A percentile compares a stretch with the other conserved stretches of the same genome.
Conservation (phyloP, 2,329 filamentous ascomycete species). For the Ceratocystis eucalypticola region DNA sequence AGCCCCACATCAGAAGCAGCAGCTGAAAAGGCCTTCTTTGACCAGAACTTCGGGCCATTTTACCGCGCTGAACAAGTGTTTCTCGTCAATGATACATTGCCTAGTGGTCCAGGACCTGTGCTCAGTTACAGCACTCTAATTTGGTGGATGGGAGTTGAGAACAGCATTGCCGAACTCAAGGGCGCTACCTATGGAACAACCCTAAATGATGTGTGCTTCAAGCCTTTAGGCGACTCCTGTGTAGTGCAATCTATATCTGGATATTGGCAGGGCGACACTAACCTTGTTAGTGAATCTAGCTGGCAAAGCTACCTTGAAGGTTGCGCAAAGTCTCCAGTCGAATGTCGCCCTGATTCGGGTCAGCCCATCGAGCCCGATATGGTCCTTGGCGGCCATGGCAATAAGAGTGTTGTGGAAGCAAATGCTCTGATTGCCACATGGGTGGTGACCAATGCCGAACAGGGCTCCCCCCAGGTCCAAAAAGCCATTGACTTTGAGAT, state of each 20-base stretch:
- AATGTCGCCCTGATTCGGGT: conserved; percentile 76
- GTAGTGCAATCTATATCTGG: conserved; percentile 86
- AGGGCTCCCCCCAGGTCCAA: conserved; percentile 55
- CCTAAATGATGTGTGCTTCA: conserved; percentile 81
- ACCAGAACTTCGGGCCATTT: conserved; percentile 85
- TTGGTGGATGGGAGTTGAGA: conserved; percentile 92
- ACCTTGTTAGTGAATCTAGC: conserved; percentile 44
- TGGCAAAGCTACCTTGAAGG: conserved; percentile 62
- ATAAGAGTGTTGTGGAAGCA: conserved; percentile 52
- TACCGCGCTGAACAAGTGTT: conserved; percentile 91
- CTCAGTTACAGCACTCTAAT: conserved; percentile 74
- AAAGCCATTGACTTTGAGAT: conserved; percentile 83
- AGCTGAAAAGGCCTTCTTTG: conserved; percentile 87
- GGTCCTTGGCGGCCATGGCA: conserved; percentile 68
- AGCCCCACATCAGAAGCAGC: conserved; percentile 83
- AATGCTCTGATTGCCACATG: conserved; percentile 79
- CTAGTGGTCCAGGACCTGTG: conserved; percentile 55
- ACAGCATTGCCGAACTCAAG: conserved; percentile 57
- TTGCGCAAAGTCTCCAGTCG: conserved; percentile 67
- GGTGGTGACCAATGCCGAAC: conserved; percentile 78
- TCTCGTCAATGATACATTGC: conserved; percentile 70
- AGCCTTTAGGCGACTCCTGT: conserved; percentile 77
- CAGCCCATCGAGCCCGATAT: conserved; percentile 78
- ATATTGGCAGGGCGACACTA: conserved; percentile 62
- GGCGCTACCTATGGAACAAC: conserved; percentile 54